Base-by-base conservation (phyloP, 2,329 filamentous ascomycete genomes). In the Aspergillus terreus region DNA sequence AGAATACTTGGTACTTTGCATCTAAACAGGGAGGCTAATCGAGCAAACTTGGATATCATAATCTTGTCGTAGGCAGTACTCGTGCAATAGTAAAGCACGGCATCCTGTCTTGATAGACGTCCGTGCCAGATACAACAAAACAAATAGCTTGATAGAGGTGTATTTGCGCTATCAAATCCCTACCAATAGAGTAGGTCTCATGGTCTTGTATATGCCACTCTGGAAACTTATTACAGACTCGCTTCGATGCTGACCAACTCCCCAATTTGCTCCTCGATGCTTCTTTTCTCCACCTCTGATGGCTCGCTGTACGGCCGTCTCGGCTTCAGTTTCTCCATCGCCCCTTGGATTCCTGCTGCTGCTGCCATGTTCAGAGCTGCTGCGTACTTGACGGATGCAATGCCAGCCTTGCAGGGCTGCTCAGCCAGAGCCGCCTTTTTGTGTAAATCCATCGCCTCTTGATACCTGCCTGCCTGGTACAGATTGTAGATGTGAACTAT, bases 341-440 rank as follows among this genome's bases (percentile, higher is more conserved):
- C 82, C 1, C 76, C 78, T 52, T 81, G 76, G 33, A 88, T 80
- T 0, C 82, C 83, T 1, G 85, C 84, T 46, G 70, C 67, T 50
- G 68, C 76, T 1, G 83, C 86, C 30, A 82, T 82, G 57, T 78
- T 82, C 30, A 83, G 68, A 2, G 82, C 78, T 0, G 82, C 83
- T 0, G 84, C 86, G 63, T 85, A 87, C 70, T 89, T 88, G n/a
- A 81, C 82, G 1, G 77, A 76, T 6, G 83, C 84, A 59, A 88
- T 85, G 5, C 85, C 85, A 9, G 78, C 76, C 69, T 88, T 88
- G 61, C 81, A 82, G 0, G 82, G 79, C 50, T 79, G 79, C 67
- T 89, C 86, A 0, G 85, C 85, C 47, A 88, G 69, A 6, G 85
- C 83, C 0, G 84, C 82, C 63, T 78, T 79, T 51, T 76, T 72